Evolutionary conservation across 306 rosid species (phyloP), one percentile per base, ranked within the genome.

Genomic region (Coriaria nepalensis): DNA sequence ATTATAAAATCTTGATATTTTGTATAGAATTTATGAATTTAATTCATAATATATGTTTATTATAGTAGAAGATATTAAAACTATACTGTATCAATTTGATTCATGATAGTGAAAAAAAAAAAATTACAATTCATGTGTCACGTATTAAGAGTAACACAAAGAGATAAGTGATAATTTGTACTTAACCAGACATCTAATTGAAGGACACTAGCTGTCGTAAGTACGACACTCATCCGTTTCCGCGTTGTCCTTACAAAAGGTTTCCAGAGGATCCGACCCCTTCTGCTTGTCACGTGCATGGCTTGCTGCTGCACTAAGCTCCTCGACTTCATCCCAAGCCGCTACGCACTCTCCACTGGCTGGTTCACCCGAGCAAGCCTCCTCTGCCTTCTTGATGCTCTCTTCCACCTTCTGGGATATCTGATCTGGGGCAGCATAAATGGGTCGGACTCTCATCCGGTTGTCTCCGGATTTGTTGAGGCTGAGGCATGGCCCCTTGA

Each of bases 291-390:
- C 95, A 32, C 84, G 72, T 2, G 88, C 86, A 44, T 88, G 95
- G 72, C 95, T 84, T 6, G 90, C 97, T 10, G 97, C 97, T 0
- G 97, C 97, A 63, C 97, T 88, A 45, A 84, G 81, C 69, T 88
- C 97, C 82, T 88, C 97, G 47, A 88, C 97, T 70, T 78, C 93
- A 40, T 88, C 97, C 97, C 97, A 84, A 5, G 97, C 97, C 14
- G 95, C 97, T 48, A 70, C 92, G 40, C 97, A 88, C 61, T 88
- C 97, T 0, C 97, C 79, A 53, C 90, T 78, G 0, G 60, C 66
- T 0, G 97, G 82, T 54, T 84, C 77, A 6, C 43, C 95, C 0
- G 86, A 66, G 66, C 97, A 88, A 0, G 84, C 44, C 52, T 74
- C 80, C 70, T 88, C 70, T 0, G 97, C 97, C 1, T 61, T 46